Evolutionary conservation across 2,329 filamentous ascomycete genomes (phyloP).

Genomic region (Penicillium glabrum): DNA sequence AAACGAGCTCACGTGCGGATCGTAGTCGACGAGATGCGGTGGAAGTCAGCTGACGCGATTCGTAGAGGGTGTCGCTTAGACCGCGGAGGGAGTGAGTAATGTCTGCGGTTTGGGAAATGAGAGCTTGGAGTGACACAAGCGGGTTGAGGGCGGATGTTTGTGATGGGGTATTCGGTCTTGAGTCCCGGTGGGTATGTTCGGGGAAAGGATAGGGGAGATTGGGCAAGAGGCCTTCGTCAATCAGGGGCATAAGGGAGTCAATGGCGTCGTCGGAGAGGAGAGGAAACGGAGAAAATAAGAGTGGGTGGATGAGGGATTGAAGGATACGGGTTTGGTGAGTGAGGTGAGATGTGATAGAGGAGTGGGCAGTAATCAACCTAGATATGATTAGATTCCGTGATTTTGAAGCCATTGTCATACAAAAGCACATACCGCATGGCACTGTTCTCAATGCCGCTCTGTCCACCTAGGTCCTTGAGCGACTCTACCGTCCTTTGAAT

Average conservation of each 20-base stretch:
- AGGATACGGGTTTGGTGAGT: slow-evolving; percentile 61
- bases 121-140: slow-evolving; percentile 65
- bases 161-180: slow-evolving; percentile 31
- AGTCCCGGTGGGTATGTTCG: slow-evolving; percentile 27
- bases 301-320: slow-evolving; percentile 57
- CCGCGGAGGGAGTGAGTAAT: slow-evolving; percentile 79
- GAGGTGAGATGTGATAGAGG: slow-evolving; percentile 59
- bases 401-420: background rate
- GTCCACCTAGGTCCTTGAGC: slow-evolving; percentile 55
- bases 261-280: slow-evolving; percentile 54
- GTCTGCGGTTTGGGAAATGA: slow-evolving; percentile 70
- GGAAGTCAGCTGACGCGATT: slow-evolving; percentile 84
- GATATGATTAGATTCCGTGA: background rate
- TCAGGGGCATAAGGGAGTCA: slow-evolving; percentile 58
- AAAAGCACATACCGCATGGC: slow-evolving; percentile 49
- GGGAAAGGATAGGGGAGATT: slow-evolving; percentile 51
- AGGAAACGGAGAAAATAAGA: slow-evolving; percentile 59
- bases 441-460: slow-evolving; percentile 57
- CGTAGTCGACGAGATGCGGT: slow-evolving; percentile 77
- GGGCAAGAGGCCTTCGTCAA: slow-evolving; percentile 52
- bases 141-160: slow-evolving; percentile 40
- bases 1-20: slow-evolving; percentile 79
- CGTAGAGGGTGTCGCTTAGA: slow-evolving; percentile 87
- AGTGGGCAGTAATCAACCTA: slow-evolving; percentile 59
- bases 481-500: slow-evolving; percentile 53